phyloP scores from a whole-genome alignment of 495 filamentous ascomycete species.

The Parathielavia appendiculata region DNA sequence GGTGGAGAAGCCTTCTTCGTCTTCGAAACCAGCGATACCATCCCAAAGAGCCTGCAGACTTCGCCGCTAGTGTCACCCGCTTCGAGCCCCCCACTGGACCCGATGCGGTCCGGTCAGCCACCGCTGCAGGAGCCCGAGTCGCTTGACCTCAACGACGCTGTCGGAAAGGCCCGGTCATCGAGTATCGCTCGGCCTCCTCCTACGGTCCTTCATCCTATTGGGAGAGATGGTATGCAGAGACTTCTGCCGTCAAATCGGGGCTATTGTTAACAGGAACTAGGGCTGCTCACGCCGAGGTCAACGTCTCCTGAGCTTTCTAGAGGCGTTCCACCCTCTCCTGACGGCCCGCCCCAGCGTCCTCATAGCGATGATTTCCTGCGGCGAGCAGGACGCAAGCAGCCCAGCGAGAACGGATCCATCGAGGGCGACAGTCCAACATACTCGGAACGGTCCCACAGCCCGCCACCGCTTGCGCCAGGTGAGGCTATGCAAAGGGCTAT shows the following conservation, averaged over 20 bases:
- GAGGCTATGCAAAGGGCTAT: conserved; percentile 81
- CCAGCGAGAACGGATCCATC: conserved; percentile 45
- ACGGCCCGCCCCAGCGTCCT: conserved; percentile 40
- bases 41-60: conserved; percentile 86
- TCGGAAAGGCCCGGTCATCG: conserved; percentile 33
- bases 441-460: conserved; percentile 62
- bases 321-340: conserved; percentile 41
- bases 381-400: conserved; percentile 30
- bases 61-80: conserved; percentile 87
- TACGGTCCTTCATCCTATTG: conserved; percentile 26
- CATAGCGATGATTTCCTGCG: conserved; percentile 45
- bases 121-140: conserved; percentile 76
- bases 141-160: conserved; percentile 59
- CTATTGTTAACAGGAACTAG: conserved; percentile 35
- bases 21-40: conserved; percentile 85
- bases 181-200: conserved; percentile 37
- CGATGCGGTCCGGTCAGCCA: conserved; percentile 50
- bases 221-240: conserved; percentile 28
- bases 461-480: conserved; percentile 64
- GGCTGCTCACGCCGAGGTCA: conserved; percentile 57
- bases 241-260: neutral
- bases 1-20: conserved; percentile 98
- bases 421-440: conserved; percentile 33
- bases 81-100: conserved; percentile 64
- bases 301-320: conserved; percentile 53